Evolutionary conservation across 345 rosid genomes (phyloP).

Genomic region (Punica granatum): DNA sequence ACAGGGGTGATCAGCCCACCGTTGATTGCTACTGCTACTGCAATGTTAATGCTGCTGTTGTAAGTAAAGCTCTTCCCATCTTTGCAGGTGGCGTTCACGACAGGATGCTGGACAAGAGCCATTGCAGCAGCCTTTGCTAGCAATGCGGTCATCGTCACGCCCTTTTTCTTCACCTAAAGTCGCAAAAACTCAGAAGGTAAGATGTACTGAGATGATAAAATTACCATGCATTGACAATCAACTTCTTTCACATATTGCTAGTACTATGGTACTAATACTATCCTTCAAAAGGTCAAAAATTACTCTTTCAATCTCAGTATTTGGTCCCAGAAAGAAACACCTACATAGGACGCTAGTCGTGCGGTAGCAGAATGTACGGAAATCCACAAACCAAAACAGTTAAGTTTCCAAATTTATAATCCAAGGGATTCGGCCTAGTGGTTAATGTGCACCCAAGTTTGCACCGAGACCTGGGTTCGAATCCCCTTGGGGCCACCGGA

Average conservation of each 20-base stretch:
- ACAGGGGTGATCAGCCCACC: constrained; percentile 97
- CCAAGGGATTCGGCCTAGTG: too few species aligned
- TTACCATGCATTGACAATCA: background rate
- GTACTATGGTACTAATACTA: too few species aligned
- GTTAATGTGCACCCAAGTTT: too few species aligned
- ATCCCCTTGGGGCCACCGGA: too few species aligned
- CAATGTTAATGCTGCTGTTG: constrained; percentile 67
- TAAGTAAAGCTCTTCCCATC: constrained; percentile 79
- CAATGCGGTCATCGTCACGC: constrained; percentile 91
- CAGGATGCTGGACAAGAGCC: constrained; percentile 90
- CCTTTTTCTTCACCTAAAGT: constrained; percentile 81
- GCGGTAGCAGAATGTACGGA: background rate
- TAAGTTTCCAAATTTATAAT: background rate
- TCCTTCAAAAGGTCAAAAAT: background rate
- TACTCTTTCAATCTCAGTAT: background rate
- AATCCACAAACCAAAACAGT: background rate
- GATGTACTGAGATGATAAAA: background rate
- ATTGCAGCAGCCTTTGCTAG: constrained; percentile 93
- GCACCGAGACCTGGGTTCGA: too few species aligned
- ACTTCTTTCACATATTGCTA: background rate
- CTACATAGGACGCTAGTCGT: background rate
- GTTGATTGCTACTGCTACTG: constrained; percentile 88
- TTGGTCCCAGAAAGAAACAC: background rate
- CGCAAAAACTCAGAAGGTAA: background rate
- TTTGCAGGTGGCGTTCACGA: constrained; percentile 82